These are phyloP conservation scores for Podila verticillata DNA, from an alignment of 192 early-diverging fungal genomes.

Conservation along the genomic window DNA sequence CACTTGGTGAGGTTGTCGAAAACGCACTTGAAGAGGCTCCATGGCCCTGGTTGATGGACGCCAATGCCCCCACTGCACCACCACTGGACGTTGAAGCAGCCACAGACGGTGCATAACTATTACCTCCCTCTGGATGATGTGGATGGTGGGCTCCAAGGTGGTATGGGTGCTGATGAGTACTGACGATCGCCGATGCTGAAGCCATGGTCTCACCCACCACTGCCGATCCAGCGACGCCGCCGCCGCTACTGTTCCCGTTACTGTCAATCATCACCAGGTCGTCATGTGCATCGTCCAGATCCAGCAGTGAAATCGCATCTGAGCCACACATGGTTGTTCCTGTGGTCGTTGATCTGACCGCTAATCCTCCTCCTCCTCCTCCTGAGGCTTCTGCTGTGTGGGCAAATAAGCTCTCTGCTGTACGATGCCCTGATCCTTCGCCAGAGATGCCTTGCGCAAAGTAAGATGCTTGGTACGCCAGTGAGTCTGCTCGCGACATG, in stretches of 20 bases:
- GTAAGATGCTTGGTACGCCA: conserved; percentile 9
- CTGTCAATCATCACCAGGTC: conserved; percentile 48
- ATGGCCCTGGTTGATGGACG: no score
- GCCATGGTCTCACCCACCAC: conserved; percentile 40
- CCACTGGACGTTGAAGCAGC: neutral
- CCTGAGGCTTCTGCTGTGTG: neutral
- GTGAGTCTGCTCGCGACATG: conserved; percentile 33
- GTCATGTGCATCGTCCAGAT: conserved; percentile 34
- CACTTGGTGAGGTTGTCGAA: conserved; percentile 8
- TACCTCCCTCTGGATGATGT: neutral
- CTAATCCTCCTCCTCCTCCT: neutral
- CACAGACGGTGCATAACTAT: neutral
- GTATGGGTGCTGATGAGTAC: conserved; percentile 1
- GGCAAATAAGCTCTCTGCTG: neutral
- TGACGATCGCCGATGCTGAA: conserved; percentile 33
- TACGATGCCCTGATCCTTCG: neutral
- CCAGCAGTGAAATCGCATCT: conserved; percentile 33
- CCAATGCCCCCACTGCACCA: neutral
- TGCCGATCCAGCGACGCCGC: conserved; percentile 19
- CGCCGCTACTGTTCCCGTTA: conserved; percentile 29
- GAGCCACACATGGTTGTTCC: conserved; percentile 29
- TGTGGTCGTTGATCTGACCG: neutral
- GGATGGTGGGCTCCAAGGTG: conserved; percentile 4
- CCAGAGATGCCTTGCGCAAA: neutral
- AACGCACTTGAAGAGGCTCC: neutral